Evolutionary conservation across 305 asterid species (phyloP).

Genomic region (Solanum hybrid): DNA sequence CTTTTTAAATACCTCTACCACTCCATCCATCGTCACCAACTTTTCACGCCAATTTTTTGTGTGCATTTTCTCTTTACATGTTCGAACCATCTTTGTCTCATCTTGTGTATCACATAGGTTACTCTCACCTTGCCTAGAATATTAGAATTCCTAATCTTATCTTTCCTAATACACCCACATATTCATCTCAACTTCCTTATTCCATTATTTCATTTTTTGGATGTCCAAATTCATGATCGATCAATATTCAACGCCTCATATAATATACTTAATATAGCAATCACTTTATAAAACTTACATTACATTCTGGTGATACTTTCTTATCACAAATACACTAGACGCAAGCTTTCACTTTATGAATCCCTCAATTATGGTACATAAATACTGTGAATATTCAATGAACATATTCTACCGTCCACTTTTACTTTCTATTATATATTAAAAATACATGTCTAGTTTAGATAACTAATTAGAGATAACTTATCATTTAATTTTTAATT

Average conservation of each 20-base stretch:
- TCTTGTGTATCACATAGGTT: background rate
- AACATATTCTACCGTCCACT: too few species aligned
- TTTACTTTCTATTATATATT: background rate
- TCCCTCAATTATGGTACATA: background rate
- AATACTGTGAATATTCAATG: background rate
- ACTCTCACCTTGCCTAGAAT: background rate
- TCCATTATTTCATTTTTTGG: too few species aligned
- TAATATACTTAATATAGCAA: too few species aligned
- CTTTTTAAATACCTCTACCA: too few species aligned
- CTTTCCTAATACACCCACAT: background rate
- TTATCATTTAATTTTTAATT: too few species aligned
- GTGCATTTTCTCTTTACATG: too few species aligned
- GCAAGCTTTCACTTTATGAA: background rate
- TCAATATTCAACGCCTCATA: background rate
- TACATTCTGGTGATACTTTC: too few species aligned
- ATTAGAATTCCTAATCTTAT: too few species aligned
- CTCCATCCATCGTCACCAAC: too few species aligned
- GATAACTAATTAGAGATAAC: too few species aligned
- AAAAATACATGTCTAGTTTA: too few species aligned
- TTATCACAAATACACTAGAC: background rate
- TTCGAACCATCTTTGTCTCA: background rate
- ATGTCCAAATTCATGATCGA: accelerated
- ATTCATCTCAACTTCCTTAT: background rate
- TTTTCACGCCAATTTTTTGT: too few species aligned
- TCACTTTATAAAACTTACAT: background rate